Evolutionary conservation across 306 rosid genomes (phyloP), one percentile per base, ranked within the genome.

Genomic region (Canavalia gladiata): DNA sequence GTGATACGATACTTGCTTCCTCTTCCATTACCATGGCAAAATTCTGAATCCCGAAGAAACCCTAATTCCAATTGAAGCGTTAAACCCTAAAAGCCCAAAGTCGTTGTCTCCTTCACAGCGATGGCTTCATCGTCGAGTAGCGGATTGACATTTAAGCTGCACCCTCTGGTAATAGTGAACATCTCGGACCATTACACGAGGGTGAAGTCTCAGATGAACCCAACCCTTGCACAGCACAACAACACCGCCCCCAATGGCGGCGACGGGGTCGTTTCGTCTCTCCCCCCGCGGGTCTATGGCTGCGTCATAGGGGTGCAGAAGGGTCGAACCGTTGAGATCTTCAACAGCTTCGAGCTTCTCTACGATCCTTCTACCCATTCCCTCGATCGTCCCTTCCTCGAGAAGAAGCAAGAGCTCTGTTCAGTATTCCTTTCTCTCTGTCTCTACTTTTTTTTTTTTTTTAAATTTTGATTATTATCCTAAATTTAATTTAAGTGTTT

Each of bases 401-500:
- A 90, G 90, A 96, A 93, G 97, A 93, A 96, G 86, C 99, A 93
- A 87, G 99, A 96, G 68, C 99, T 96, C 86, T 95, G 98, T 94
- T 84, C 51, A 80, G 90, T 84, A 35, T 68, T 82, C 73, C 58
- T 50, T 58, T 42, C 31, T 10, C 12, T 33, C 67, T 37, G 56
- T 10, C 8, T 9, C 11, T 9, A 0, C 0, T 4, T 35, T 25
- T 72, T 2, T 50, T 2, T 50, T 2, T 9, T 67, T 67, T 33
- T 5, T 18, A 18, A 6, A 25, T 47, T 29, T 71, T 13, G 28
- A 12, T 35, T 49, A 58, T 37, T 50, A 25, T n/a, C 41, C 33
- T 45, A 8, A 10, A 10, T 56, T 66, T 29, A 7, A 13, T 66
- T 51, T 45, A 29, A 55, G 30, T 54, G 0, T 54, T 33, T 34